Evolutionary conservation across 495 filamentous ascomycete species (phyloP), one percentile per base, ranked within the genome.

Genomic region (Aspergillus cristatus): DNA sequence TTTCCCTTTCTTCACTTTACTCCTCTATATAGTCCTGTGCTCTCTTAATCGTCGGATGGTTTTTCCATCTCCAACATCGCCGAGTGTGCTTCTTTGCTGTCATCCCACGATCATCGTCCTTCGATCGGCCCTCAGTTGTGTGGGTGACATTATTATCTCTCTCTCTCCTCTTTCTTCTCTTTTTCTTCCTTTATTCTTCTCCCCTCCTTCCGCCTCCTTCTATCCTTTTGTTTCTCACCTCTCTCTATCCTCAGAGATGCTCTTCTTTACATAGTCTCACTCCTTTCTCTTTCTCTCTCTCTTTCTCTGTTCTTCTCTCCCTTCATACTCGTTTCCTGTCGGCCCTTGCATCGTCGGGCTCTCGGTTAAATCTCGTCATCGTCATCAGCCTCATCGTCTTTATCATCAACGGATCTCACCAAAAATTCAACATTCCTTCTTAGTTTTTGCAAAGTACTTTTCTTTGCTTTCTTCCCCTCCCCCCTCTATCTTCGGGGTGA

Each of bases 331-430:
- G 14, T 17, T 28, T 35, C 25, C 37, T 31, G 6, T 37, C 24
- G 14, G 28, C 35, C 30, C 28, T 32, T 41, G 29, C 25, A 26
- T 26, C 24, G 24, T 30, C 28, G 13, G n/a, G 11, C 28, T n/a
- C 20, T 24, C 8, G 20, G 4, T 24, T 24, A 4, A 8, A 4
- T 24, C 20, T 24, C 20, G 8, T 30, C 28, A 26, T 12, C 28
- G 10, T 30, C 28, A 6, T 30, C 28, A 6, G 11, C 28, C n/a
- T n/a, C 28, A 12, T n/a, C 5, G 5, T 14, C 13, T 11, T 30
- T 30, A 38, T 54, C 47, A 11, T 40, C 35, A 43, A 44, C 36
- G 41, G 46, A 39, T 42, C n/a, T n/a, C n/a, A n/a, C n/a, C n/a
- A n/a, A n/a, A n/a, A n/a, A n/a, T n/a, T n/a, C n/a, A n/a, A n/a